Conservation (phyloP, 257 asterid genomes). For the Oldenlandia corymbosa region DNA sequence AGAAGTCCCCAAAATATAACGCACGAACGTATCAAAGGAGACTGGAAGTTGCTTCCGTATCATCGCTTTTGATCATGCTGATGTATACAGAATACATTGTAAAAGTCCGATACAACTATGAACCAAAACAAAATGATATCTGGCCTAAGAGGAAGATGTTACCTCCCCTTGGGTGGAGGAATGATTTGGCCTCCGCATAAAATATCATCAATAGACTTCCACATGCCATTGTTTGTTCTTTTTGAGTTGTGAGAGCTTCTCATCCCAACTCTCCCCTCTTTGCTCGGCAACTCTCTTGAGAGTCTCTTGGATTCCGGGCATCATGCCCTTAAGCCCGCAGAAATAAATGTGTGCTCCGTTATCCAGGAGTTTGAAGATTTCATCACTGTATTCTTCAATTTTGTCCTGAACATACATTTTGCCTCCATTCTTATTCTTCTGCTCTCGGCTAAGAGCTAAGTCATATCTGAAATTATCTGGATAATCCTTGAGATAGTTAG, state of each 20-base stretch:
- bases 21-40: no score
- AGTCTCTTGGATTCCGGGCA: constrained; percentile 96
- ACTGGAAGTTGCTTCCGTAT: no score
- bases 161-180: background rate
- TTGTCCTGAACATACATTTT: constrained; percentile 98
- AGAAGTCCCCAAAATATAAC: no score
- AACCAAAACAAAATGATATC: background rate
- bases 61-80: background rate
- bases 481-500: constrained; percentile 56
- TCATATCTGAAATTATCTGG: constrained; percentile 81
- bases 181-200: background rate
- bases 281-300: constrained; percentile 75
- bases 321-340: constrained; percentile 97
- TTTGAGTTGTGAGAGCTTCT: constrained; percentile 72
- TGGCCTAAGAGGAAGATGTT: constrained; percentile 8
- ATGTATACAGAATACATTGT: background rate
- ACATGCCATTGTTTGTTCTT: constrained; percentile 99
- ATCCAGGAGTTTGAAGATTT: constrained; percentile 79
- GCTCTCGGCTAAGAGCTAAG: constrained; percentile 87
- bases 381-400: constrained; percentile 91
- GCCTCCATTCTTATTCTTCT: constrained; percentile 79
- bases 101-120: background rate
- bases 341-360: constrained; percentile 86
- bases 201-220: constrained; percentile 57
- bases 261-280: constrained; percentile 91